Base-by-base conservation (phyloP, 2,329 filamentous ascomycete genomes). In the Cladosporium austrohemisphaericum region DNA sequence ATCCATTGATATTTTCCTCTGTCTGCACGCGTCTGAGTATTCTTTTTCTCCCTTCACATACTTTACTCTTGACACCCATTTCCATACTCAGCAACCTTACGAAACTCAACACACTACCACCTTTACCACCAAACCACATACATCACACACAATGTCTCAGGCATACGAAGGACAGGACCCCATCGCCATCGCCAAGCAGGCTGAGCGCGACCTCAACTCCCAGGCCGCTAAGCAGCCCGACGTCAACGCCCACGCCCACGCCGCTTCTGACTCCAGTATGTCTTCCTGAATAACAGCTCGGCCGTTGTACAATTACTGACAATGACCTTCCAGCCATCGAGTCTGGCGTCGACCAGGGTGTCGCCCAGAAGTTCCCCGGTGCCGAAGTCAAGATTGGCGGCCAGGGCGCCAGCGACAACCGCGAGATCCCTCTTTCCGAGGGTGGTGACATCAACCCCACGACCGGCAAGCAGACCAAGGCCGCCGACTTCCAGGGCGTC, bases 181-280 rank as follows among this genome's bases (percentile, higher is more conserved):
- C 44, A 58, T 70, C 56, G 61, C 66, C 22, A 61, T 75, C 57
- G 73, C 75, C 46, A 62, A 71, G 57, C 64, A 76, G 55, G 74
- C 74, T 9, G 73, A 77, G 66, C 63, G 63, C 14, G 72, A 77
- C 49, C 66, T 76, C 46, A 74, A 75, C 62, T 69, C 70, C 7
- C 55, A 70, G 26, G 50, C 57, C 11, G 68, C 69, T 8, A 72
- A 71, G 54, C 57, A 65, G 23, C 48, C 38, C 22, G 52, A 59
- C 41, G 47, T 48, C 46, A 59, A 55, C 45, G 50, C 52, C 29
- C 22, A 14, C 20, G 32, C 23, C 16, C 41, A 32, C 32, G 38
- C 28, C 4, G 54, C 41, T 19, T 52, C 55, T 20, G 55, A 56
- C 44, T 50, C 48, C 19, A 49, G 52, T 56, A 49, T 13, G 45